Conservation (phyloP, 2,329 filamentous ascomycete genomes). For the Corynespora cassiicola region DNA sequence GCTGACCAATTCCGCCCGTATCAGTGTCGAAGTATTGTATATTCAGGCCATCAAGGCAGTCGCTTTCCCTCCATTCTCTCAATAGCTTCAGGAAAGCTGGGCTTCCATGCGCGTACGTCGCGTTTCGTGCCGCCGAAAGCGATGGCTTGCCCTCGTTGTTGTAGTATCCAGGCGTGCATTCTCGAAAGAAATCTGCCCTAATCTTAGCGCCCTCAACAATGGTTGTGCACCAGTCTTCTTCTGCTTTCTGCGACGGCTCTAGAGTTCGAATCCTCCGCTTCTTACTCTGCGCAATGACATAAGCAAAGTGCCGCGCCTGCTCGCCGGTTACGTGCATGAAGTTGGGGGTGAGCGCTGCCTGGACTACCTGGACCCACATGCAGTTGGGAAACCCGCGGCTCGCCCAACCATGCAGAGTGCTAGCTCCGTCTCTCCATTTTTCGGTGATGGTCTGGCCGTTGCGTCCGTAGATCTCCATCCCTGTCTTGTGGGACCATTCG, state of each 20-base stretch:
- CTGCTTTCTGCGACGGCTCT: slow-evolving; percentile 55
- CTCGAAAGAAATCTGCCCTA: slow-evolving; percentile 47
- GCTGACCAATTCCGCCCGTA: background rate
- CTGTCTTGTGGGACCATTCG: slow-evolving; percentile 37
- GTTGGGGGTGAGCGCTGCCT: slow-evolving; percentile 29
- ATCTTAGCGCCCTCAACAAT: slow-evolving; percentile 50
- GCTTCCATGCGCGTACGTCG: slow-evolving; percentile 36
- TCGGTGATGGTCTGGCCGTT: slow-evolving; percentile 53
- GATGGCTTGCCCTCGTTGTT: slow-evolving; percentile 44
- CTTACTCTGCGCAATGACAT: slow-evolving; percentile 50
- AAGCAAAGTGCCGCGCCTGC: slow-evolving; percentile 51
- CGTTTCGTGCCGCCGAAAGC: slow-evolving; percentile 25
- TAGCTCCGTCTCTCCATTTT: slow-evolving; percentile 54
- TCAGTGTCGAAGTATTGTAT: slow-evolving; percentile 10
- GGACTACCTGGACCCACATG: slow-evolving; percentile 49
- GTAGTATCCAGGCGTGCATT: slow-evolving; percentile 64
- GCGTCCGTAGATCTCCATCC: slow-evolving; percentile 53
- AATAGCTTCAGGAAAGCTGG: slow-evolving; percentile 40
- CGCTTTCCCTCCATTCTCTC: slow-evolving; percentile 37
- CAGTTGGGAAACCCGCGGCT: slow-evolving; percentile 62
- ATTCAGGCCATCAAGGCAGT: slow-evolving; percentile 38
- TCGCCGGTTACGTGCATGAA: slow-evolving; percentile 32
- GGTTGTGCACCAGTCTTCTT: slow-evolving; percentile 55
- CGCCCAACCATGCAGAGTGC: slow-evolving; percentile 61
- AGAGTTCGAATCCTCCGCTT: slow-evolving; percentile 39